Evolutionary conservation across 2,329 filamentous ascomycete genomes (phyloP), one percentile per base, ranked within the genome.

Genomic region (Aspergillus costaricaensis): DNA sequence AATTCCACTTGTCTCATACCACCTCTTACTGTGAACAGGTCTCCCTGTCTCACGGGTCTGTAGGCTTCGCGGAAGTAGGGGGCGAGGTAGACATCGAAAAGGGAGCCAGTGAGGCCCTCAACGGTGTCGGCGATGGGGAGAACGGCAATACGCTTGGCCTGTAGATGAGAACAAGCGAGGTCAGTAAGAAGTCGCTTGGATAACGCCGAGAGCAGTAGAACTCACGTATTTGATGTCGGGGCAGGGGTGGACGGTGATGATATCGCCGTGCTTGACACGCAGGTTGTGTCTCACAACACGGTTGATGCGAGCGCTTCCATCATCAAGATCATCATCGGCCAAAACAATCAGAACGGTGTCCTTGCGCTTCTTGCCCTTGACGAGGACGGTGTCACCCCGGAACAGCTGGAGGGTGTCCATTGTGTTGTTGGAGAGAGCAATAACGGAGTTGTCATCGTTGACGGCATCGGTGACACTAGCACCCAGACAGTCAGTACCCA

Each of bases 381-480:
- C 94, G 61, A 98, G 85, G 57, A 99, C 96, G 67, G 95, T 99
- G 78, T 99, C 95, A 69, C 95, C 95, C 76, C 96, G 91, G 90
- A 99, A 99, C 65, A 99, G 89, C 83, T 97, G 92, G 68, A 99
- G 89, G 63, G 90, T 88, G 81, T 99, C 95, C 95, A 99, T 99
- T 70, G 95, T 98, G 80, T 95, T 93, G 85, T 97, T 96, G 61
- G 95, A 97, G 62, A 99, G 88, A 69, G 92, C 92, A 76, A 99
- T 97, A 80, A 98, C 96, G 66, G 95, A 98, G 88, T 99, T 99
- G 83, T 99, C 95, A 89, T 99, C 95, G 82, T 96, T 99, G 74
- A 91, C 87, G 79, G 95, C 93, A 86, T 99, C 96, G 75, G 95
- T 98, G 68, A 99, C 95, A 83, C 92, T 96, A 73, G 68, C 62